Base-by-base conservation (phyloP, 106 monocot genomes). In the Amphibolis antarctica region DNA sequence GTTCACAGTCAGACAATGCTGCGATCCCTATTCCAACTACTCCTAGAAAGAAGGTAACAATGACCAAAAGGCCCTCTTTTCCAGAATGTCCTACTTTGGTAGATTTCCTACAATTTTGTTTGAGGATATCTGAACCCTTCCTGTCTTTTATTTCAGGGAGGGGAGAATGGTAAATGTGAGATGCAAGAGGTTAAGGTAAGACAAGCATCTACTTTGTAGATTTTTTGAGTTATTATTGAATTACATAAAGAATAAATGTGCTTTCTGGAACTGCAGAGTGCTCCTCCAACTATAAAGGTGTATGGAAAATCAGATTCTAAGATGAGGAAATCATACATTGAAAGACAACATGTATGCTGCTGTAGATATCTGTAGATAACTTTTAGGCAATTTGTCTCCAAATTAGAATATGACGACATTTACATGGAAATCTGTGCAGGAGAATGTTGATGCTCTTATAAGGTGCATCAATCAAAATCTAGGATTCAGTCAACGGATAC, bases 321-420 rank as follows among this genome's bases (percentile, higher is more conserved):
- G 62, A 55, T 74, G 73, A 71, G 70, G 65, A 79, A 65, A 61
- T 78, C 87, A 24, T 80, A 76, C 56, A 66, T 78, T 74, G 87
- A 92, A 31, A 84, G 92, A 63, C 87, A 92, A 43, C 74, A 87
- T 67, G 88, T 92, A 92, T 59, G 78, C 71, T 17, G 4, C 45
- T 54, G 12, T 44, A 59, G 13, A 12, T 54, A 14, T 42, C 13
- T 48, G 44, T 13, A 44, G 25, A 13, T 44, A 22, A 44, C 18
- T 47, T 47, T 47, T 27, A 4, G 22, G 22, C 27, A 24, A 45
- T 9, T 5, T 57, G 46, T 63, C 47, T 62, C 27, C 56, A 48
- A 42, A 28, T 60, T 14, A 57, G 14, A 49, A 49, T 17, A 49
- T 2, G 28, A 28, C 21, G 20, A 63, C 43, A 23, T 52, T 51